Conservation (phyloP, 495 filamentous ascomycete species). For the Astrothelium subdiscretum region DNA sequence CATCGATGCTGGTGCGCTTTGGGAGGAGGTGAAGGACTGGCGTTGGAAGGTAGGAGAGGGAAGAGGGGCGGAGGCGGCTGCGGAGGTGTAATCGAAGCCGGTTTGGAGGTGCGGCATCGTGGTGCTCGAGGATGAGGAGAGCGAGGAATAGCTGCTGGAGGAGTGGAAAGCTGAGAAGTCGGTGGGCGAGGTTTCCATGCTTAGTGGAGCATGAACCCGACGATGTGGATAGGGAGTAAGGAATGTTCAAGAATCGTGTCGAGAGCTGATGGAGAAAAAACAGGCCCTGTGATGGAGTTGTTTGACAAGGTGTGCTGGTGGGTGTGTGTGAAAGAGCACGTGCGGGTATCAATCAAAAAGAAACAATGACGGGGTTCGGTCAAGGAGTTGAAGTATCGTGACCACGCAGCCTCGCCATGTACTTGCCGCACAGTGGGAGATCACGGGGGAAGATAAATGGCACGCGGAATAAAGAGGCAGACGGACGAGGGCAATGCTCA, state of each 20-base stretch:
- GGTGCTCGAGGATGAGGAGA: conserved; percentile 5
- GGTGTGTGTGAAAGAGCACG: not conserved
- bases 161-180: conserved; percentile 21
- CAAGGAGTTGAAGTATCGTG: not conserved
- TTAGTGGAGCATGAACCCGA: not conserved
- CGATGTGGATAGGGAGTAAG: not conserved
- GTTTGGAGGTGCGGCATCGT: not conserved
- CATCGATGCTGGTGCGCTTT: not conserved
- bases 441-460: too few species aligned
- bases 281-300: not conserved
- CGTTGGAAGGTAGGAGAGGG: conserved; percentile 21
- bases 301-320: not conserved
- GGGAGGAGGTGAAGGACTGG: conserved; percentile 18
- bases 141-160: conserved; percentile 22
- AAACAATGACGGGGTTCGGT: not conserved
- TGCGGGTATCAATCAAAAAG: not conserved
- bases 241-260: not conserved
- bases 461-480: too few species aligned
- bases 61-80: conserved; percentile 22
- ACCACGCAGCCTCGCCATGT: not conserved
- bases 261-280: not conserved
- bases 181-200: conserved; percentile 7
- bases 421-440: not conserved
- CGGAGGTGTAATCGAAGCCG: conserved; percentile 6
- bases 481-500: too few species aligned